Evolutionary conservation across 257 asterid genomes (phyloP).

Genomic region (Paulownia fortunei): DNA sequence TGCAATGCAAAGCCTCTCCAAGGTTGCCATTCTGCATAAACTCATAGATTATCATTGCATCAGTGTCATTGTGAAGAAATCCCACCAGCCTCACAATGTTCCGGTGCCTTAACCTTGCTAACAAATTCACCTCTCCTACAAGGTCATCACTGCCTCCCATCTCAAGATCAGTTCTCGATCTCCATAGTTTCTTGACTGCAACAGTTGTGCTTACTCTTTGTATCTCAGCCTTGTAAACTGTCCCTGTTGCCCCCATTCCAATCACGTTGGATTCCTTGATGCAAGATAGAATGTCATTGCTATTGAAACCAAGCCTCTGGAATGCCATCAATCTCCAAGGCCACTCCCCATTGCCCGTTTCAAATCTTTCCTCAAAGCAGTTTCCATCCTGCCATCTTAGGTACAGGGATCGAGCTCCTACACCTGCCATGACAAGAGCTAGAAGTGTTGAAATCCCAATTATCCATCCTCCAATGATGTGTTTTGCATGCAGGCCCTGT

Average conservation of each 20-base stretch:
- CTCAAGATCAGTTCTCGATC: slow-evolving; percentile 60
- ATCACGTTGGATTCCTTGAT: slow-evolving; percentile 69
- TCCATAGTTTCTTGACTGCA: slow-evolving; percentile 87
- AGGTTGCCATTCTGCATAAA: slow-evolving; percentile 59
- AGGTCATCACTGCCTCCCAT: slow-evolving; percentile 60
- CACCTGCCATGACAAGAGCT: slow-evolving; percentile 46
- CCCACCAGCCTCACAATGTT: slow-evolving; percentile 59
- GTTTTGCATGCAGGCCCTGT: slow-evolving; percentile 49
- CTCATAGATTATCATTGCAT: slow-evolving; percentile 56
- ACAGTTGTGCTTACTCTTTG: slow-evolving; percentile 50
- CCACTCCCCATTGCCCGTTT: slow-evolving; percentile 58
- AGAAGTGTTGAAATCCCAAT: slow-evolving; percentile 57
- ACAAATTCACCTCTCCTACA: slow-evolving; percentile 68
- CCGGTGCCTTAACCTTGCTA: slow-evolving; percentile 61
- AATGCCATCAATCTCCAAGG: slow-evolving; percentile 90
- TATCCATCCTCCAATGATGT: slow-evolving; percentile 61
- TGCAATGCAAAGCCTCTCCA: slow-evolving; percentile 51
- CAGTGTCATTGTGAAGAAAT: slow-evolving; percentile 46
- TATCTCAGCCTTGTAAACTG: slow-evolving; percentile 74
- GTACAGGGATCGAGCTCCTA: slow-evolving; percentile 51
- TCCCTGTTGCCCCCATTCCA: slow-evolving; percentile 83
- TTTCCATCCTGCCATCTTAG: slow-evolving; percentile 58
- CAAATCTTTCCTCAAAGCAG: slow-evolving; percentile 56
- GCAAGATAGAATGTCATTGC: slow-evolving; percentile 69
- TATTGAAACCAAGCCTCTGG: slow-evolving; percentile 74